Evolutionary conservation across 305 asterid species (phyloP).

Genomic region (Euphrasia arctica): DNA sequence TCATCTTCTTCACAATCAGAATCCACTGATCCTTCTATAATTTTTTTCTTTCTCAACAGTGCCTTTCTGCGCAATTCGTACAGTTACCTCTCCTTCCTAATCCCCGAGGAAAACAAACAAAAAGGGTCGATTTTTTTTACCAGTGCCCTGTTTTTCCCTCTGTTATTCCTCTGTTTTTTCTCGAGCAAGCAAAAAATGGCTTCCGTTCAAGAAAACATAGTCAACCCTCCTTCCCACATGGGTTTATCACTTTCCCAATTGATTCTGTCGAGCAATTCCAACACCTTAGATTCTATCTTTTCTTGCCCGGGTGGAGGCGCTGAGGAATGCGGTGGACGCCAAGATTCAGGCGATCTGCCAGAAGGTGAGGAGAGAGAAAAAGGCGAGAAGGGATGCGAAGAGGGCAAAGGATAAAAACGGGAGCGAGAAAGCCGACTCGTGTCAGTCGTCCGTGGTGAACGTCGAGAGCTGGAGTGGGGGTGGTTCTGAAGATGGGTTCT

Average conservation of each 20-base stretch:
- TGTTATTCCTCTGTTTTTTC: conserved; percentile 30
- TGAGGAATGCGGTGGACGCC: conserved; percentile 70
- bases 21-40: conserved; percentile 16
- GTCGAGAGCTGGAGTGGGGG: conserved; percentile 33
- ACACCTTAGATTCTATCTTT: conserved; percentile 73
- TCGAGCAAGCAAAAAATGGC: conserved; percentile 30
- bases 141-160: conserved; percentile 39
- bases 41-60: conserved; percentile 6
- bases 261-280: conserved; percentile 52
- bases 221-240: conserved; percentile 25
- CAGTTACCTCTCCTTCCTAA: background rate
- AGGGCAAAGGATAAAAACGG: background rate
- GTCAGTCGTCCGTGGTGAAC: conserved; percentile 22
- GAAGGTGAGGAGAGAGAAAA: conserved; percentile 59
- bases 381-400: conserved; percentile 36
- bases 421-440: conserved; percentile 20
- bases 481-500: conserved; percentile 53
- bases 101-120: background rate
- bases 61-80: background rate
- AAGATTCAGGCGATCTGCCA: conserved; percentile 69
- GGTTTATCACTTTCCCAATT: conserved; percentile 61
- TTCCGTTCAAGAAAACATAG: conserved; percentile 31
- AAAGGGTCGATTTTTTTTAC: conserved; percentile 37
- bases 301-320: conserved; percentile 40
- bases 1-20: conserved; percentile 8